Base-by-base conservation (phyloP, 139 green algal genomes). In the Microglena sp. region DNA sequence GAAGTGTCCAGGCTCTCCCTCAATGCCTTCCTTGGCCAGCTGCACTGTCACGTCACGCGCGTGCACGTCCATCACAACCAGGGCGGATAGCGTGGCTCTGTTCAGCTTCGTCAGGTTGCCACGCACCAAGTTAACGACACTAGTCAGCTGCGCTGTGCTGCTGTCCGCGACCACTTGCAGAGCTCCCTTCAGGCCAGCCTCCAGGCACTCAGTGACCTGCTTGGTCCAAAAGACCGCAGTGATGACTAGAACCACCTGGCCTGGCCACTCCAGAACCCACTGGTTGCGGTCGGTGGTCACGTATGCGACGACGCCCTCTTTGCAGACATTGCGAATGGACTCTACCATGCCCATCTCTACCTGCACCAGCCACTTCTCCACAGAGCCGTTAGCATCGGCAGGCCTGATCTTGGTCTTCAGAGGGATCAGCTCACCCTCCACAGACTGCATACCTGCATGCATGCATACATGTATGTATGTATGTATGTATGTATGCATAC, bases 51-150 rank as follows among this genome's bases (percentile, higher is more conserved):
- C 77, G 67, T 92, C 85, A 11, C 85, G 75, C 22, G 82, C 84
- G 60, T 92, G 86, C 63, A 92, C 86, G 56, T 92, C 86, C 82
- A 90, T 90, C 24, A 90, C 84, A 46, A 92, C 84, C 64, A 92
- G 72, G 5, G 82, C 84, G 26, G 64, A 75, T 69, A 90, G 68
- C 6, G 86, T 90, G 11, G 83, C 73, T 57, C 82, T 24, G 45
- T 84, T 72, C 54, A 88, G 77, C 71, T 82, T 81, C 29, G 70
- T 68, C 46, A 86, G 79, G 53, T 80, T 56, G 53, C 76, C 74
- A 46, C 80, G 68, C 44, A 89, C 80, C 43, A 88, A 72, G 3
- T 67, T 70, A 22, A 85, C 76, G 22, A 83, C 72, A 28, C 68
- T 60, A 4, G 55, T 61, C 68, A 85, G 75, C 56, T 85, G 67